phyloP scores from a whole-genome alignment of 495 filamentous ascomycete genomes.

The Penicillium angulare region DNA sequence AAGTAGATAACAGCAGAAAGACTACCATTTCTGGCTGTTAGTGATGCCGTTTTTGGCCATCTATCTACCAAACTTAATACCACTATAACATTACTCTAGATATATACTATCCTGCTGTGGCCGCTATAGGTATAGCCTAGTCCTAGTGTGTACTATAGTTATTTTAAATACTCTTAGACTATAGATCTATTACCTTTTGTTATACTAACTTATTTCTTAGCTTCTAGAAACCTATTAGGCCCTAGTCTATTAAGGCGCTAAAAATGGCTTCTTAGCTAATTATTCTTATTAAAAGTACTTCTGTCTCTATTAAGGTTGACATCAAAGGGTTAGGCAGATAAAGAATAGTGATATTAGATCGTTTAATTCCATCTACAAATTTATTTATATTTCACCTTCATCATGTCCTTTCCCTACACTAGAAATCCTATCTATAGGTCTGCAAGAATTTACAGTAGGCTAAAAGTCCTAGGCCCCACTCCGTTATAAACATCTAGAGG shows the following conservation, averaged over 20 bases:
- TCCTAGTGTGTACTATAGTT: neutral
- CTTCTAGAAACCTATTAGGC: neutral
- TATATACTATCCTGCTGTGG: conserved; percentile 7
- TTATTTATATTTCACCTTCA: no score
- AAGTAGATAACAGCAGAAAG: conserved; percentile 12
- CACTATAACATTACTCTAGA: neutral
- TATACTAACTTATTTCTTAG: neutral
- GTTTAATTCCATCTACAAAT: no score
- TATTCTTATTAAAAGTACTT: conserved; percentile 6
- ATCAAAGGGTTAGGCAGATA: no score
- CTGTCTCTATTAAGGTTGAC: no score
- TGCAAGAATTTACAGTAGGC: no score
- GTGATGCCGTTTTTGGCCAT: conserved; percentile 11
- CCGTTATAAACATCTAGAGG: no score
- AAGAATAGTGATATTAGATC: no score
- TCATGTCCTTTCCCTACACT: no score
- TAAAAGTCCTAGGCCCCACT: no score
- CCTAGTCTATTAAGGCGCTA: conserved; percentile 3
- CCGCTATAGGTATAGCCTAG: conserved; percentile 4
- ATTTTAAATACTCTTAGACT: neutral
- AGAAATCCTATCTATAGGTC: no score
- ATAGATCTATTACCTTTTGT: neutral
- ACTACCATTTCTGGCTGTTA: conserved; percentile 2
- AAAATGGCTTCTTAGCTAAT: conserved; percentile 9
- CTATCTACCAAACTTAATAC: conserved; percentile 18